A percentile compares a stretch with the other conserved stretches of the same genome.
Conservation (phyloP, 805 yeast genomes). For the Kluyveromyces nonfermentans region DNA sequence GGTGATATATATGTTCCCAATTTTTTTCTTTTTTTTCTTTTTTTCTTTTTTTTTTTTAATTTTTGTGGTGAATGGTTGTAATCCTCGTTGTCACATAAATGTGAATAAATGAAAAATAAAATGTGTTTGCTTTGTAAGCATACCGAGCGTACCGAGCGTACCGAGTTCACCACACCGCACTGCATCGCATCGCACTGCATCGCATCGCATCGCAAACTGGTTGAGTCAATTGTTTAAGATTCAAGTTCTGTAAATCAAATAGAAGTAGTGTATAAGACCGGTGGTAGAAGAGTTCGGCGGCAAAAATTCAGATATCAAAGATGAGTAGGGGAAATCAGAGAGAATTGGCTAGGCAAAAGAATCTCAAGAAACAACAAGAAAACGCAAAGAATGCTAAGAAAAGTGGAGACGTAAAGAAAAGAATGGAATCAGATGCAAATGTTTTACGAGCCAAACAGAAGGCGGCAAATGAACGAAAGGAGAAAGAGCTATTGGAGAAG, state of each 20-base stretch:
- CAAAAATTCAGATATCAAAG: not conserved
- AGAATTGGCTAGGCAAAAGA: constrained; percentile 86
- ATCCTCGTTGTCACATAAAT: not conserved
- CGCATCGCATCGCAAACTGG: too few species aligned
- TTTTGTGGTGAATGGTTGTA: too few species aligned
- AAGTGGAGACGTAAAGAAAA: constrained; percentile 74
- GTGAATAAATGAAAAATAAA: too few species aligned
- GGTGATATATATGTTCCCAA: too few species aligned
- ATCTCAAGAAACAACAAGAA: constrained; percentile 68
- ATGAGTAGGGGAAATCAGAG: constrained; percentile 98
- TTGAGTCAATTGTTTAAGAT: too few species aligned
- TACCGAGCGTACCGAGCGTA: too few species aligned
- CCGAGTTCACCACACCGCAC: too few species aligned
- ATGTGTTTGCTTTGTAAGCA: too few species aligned
- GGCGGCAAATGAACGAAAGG: constrained; percentile 33
- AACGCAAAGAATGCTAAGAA: constrained; percentile 49
- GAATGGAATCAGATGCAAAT: constrained; percentile 86
- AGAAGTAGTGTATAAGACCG: too few species aligned
- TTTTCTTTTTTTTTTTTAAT: constrained; percentile 1
- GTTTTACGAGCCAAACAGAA: constrained; percentile 84
- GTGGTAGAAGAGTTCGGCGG: too few species aligned
- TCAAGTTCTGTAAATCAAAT: too few species aligned
- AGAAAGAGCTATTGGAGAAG: constrained; percentile 23
- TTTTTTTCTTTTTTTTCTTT: not conserved
- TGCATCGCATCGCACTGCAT: too few species aligned